Base-by-base conservation (phyloP, 2,329 filamentous ascomycete species). In the Mariannaea sp. region DNA sequence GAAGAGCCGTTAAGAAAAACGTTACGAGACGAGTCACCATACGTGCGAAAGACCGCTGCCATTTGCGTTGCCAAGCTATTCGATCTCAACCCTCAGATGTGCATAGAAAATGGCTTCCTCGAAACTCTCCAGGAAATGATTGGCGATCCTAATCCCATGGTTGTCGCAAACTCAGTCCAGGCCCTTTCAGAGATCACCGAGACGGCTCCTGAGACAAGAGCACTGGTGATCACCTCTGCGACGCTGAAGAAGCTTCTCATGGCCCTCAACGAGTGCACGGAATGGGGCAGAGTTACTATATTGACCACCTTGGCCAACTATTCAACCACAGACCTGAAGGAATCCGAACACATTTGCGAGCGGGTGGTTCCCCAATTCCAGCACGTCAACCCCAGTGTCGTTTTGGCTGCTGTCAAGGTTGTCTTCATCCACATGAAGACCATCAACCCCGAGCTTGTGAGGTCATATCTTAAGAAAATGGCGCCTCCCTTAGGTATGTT, bases 31-130 rank as follows among this genome's bases (percentile, higher is more conserved):
- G 94, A 99, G 75, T 97, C 93, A 42, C 94, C 94, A 1, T 99
- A 99, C 73, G 94, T 99, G 56, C 89, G 94, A 65, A 99, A 99
- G 78, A 99, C 94, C 2, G 94, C 94, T 36, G 94, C 93, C 33
- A 94, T 99, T 61, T 97, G 94, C 71, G 94, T 99, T 38, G 94
- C 94, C 47, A 99, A 99, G 75, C 84, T 99, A 6, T 99, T 96
- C 75, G 94, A 99, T 68, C 80, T 99, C 56, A 97, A 96, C 69
- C 91, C 93, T 5, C 75, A 82, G 32, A 89, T 97, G 84, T 97
- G 93, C 69, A 83, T 99, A 51, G 94, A 99, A 70, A 97, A 99
- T 65, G 94, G 94, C 39, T 99, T 99, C 72, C 75, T 99, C 42
- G 92, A 97, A 72, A 91, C 84, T 19, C 76, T 99, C 48, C 93